Evolutionary conservation across 1,284 basidiomycete genomes (phyloP).

Genomic region (Omphalotus olearius): DNA sequence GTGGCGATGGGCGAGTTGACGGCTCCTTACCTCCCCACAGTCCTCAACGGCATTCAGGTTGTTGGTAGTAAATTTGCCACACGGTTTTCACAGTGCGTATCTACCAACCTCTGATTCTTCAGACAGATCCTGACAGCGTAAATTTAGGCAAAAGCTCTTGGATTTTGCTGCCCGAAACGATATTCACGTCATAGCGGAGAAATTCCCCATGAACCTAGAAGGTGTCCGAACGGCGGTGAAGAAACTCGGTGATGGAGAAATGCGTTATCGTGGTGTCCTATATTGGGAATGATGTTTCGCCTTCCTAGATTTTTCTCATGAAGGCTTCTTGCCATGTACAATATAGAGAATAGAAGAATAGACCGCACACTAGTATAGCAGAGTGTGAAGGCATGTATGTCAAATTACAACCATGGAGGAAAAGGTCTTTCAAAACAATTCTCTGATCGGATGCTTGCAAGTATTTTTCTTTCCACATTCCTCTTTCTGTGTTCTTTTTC

Average conservation of each 20-base stretch:
- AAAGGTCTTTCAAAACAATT: too few relatives aligned
- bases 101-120: background rate
- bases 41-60: conserved; percentile 9
- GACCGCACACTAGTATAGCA: too few relatives aligned
- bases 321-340: too few relatives aligned
- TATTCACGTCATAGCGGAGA: conserved; percentile 19
- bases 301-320: too few relatives aligned
- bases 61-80: conserved; percentile 14
- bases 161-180: conserved; percentile 18
- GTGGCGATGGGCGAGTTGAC: background rate
- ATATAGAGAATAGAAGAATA: too few relatives aligned
- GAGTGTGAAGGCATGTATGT: too few relatives aligned
- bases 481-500: too few relatives aligned
- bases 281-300: conserved; percentile 3
- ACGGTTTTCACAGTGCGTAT: conserved; percentile 12
- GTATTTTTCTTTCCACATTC: too few relatives aligned
- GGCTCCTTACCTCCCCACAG: conserved; percentile 5
- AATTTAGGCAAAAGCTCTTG: conserved; percentile 19
- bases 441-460: too few relatives aligned
- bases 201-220: conserved; percentile 19
- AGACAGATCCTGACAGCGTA: background rate
- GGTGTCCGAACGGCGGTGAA: conserved; percentile 20
- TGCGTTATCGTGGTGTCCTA: conserved; percentile 23
- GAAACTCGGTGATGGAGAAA: conserved; percentile 18
- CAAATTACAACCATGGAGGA: too few relatives aligned